phyloP scores from a whole-genome alignment of 352 stramenopile genomes.

The Phytophthora tubulina region DNA sequence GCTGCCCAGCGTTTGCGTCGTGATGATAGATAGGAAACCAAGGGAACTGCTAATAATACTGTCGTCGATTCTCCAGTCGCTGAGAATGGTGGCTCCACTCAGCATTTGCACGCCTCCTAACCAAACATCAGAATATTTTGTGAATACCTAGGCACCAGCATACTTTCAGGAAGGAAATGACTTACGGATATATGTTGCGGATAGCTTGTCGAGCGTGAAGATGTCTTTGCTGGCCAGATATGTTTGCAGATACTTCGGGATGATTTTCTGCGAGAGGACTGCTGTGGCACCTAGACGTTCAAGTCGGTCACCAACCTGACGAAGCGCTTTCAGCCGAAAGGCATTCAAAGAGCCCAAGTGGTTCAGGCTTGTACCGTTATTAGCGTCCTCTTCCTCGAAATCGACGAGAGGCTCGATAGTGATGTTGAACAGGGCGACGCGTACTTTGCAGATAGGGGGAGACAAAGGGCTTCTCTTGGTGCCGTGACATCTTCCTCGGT shows the following conservation, averaged over 20 bases:
- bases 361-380: slow-evolving; percentile 17
- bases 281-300: slow-evolving; percentile 41
- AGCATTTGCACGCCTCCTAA: slow-evolving; percentile 60
- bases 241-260: slow-evolving; percentile 56
- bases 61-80: slow-evolving; percentile 52
- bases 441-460: slow-evolving; percentile 34
- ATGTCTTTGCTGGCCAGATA: slow-evolving; percentile 51
- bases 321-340: slow-evolving; percentile 46
- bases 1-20: slow-evolving; percentile 40
- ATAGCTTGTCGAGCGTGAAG: slow-evolving; percentile 60
- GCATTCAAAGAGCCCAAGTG: slow-evolving; percentile 23
- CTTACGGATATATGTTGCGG: slow-evolving; percentile 63
- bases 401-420: slow-evolving; percentile 55
- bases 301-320: slow-evolving; percentile 47
- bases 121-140: slow-evolving; percentile 2
- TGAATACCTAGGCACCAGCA: neutral
- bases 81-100: slow-evolving; percentile 55
- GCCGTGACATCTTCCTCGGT: slow-evolving; percentile 5
- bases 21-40: slow-evolving; percentile 57
- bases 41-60: slow-evolving; percentile 27
- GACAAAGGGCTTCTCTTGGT: slow-evolving; percentile 18
- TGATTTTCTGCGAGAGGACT: slow-evolving; percentile 68
- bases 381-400: slow-evolving; percentile 16
- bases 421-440: slow-evolving; percentile 66
- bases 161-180: slow-evolving; percentile 9